A percentile compares a stretch with the other conserved stretches of the same genome.
phyloP scores from a whole-genome alignment of 2,329 filamentous ascomycete species.

The Ascochyta pisi region DNA sequence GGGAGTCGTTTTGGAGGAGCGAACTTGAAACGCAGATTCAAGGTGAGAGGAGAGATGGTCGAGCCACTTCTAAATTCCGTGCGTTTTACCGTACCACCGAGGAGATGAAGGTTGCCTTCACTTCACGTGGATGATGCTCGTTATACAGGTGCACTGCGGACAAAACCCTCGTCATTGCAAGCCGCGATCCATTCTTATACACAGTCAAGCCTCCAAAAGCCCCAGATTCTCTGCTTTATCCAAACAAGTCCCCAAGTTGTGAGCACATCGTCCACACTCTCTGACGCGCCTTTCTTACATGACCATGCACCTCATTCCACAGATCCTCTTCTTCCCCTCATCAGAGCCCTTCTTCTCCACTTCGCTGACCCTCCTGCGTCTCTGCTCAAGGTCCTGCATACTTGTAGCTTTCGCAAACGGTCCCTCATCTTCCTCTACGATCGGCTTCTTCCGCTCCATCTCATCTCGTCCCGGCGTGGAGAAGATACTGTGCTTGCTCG shows the following conservation, averaged over 20 bases:
- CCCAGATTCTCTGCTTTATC: not conserved
- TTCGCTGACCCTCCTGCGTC: constrained; percentile 25
- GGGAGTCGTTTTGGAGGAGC: no score
- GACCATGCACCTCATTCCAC: constrained; percentile 21
- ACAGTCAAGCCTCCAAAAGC: not conserved
- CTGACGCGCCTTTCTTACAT: constrained; percentile 17
- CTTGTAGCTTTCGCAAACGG: constrained; percentile 28
- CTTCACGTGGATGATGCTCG: not conserved
- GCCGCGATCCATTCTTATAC: not conserved
- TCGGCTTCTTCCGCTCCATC: constrained; percentile 36
- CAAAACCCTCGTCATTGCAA: not conserved
- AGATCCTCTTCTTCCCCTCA: constrained; percentile 1
- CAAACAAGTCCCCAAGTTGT: not conserved
- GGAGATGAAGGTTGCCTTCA: no score
- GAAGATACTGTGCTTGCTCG: constrained; percentile 25
- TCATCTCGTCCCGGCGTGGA: constrained; percentile 42
- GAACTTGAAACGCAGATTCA: no score
- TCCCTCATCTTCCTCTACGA: constrained; percentile 32
- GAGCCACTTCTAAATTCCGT: no score
- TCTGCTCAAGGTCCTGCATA: constrained; percentile 25
- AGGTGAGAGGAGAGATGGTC: no score
- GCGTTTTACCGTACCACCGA: no score
- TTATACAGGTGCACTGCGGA: not conserved
- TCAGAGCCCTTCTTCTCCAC: not conserved
- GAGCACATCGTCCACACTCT: not conserved